phyloP scores from a whole-genome alignment of 2,329 filamentous ascomycete genomes.

The Trichoderma sp. region DNA sequence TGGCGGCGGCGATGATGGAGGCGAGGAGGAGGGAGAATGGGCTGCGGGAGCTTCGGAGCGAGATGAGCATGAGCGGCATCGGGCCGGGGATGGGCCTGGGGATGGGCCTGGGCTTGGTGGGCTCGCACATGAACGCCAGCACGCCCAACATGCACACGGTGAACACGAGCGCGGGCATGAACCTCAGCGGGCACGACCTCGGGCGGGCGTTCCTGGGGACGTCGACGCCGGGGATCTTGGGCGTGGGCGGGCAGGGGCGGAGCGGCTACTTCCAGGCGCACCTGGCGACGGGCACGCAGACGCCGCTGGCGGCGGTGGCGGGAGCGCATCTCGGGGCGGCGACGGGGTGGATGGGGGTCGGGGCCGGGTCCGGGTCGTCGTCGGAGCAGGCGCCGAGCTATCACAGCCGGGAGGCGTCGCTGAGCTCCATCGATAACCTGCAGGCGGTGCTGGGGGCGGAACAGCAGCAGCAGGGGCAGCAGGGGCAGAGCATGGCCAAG shows the following conservation, averaged over 20 bases:
- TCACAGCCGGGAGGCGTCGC: slow-evolving; percentile 50
- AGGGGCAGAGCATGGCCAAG: slow-evolving; percentile 50
- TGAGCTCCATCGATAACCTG: slow-evolving; percentile 52
- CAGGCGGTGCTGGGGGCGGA: slow-evolving; percentile 37
- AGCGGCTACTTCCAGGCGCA: slow-evolving; percentile 78
- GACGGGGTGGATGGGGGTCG: slow-evolving; percentile 42
- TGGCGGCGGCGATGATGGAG: slow-evolving; percentile 18
- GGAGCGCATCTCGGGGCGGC: slow-evolving; percentile 55
- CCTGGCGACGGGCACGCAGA: slow-evolving; percentile 74
- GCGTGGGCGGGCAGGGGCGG: slow-evolving; percentile 73
- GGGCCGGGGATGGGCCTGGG: too few relatives aligned
- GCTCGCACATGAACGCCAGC: too few relatives aligned
- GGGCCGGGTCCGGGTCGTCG: slow-evolving; percentile 30
- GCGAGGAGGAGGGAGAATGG: slow-evolving; percentile 31
- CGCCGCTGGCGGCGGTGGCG: slow-evolving; percentile 77
- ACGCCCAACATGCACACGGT: too few relatives aligned
- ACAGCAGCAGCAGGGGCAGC: slow-evolving; percentile 25
- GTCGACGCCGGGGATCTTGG: slow-evolving; percentile 65
- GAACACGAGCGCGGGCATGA: not conserved
- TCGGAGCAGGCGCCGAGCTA: slow-evolving; percentile 34
- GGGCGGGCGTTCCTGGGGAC: slow-evolving; percentile 61
- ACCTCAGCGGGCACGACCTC: slow-evolving; percentile 45
- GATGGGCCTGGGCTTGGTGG: too few relatives aligned
- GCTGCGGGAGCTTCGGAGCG: slow-evolving; percentile 40
- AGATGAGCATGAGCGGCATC: slow-evolving; percentile 30